A percentile compares a stretch with the other conserved stretches of the same genome.
Conservation (phyloP, 192 early-diverging fungal genomes). For the Coemansia sp. region DNA sequence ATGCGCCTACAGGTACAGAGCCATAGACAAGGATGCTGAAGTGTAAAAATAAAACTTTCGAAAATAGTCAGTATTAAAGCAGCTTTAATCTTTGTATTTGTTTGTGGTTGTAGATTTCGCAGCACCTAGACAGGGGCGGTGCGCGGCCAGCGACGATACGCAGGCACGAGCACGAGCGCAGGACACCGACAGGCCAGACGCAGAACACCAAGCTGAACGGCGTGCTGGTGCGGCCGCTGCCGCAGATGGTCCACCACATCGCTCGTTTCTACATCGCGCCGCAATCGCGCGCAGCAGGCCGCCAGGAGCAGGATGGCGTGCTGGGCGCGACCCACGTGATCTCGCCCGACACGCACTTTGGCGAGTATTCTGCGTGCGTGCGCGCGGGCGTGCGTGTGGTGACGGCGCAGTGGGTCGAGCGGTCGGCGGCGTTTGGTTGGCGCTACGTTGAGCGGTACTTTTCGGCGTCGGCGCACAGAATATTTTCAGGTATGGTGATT, state of each 20-base stretch:
- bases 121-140: slow-evolving; percentile 31
- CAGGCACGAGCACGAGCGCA: slow-evolving; percentile 6
- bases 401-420: slow-evolving; percentile 47
- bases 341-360: slow-evolving; percentile 47
- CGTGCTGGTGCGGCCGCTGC: slow-evolving; percentile 31
- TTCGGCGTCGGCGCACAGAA: slow-evolving; percentile 29
- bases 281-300: neutral
- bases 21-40: neutral
- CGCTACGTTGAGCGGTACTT: slow-evolving; percentile 44
- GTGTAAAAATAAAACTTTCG: no score
- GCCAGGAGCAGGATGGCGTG: neutral
- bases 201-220: slow-evolving; percentile 34
- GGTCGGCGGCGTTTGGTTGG: slow-evolving; percentile 23
- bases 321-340: slow-evolving; percentile 37
- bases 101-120: slow-evolving; percentile 21
- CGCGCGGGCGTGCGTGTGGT: slow-evolving; percentile 38
- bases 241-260: slow-evolving; percentile 44
- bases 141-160: slow-evolving; percentile 33
- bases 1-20: slow-evolving; percentile 35
- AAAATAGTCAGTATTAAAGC: no score
- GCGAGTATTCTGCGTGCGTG: slow-evolving; percentile 40
- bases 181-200: neutral
- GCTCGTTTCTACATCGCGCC: slow-evolving; percentile 33
- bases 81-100: no score
- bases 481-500: slow-evolving; percentile 54